Conservation (phyloP, 2,329 filamentous ascomycete species). For the Rhexocercosporidium sp. region DNA sequence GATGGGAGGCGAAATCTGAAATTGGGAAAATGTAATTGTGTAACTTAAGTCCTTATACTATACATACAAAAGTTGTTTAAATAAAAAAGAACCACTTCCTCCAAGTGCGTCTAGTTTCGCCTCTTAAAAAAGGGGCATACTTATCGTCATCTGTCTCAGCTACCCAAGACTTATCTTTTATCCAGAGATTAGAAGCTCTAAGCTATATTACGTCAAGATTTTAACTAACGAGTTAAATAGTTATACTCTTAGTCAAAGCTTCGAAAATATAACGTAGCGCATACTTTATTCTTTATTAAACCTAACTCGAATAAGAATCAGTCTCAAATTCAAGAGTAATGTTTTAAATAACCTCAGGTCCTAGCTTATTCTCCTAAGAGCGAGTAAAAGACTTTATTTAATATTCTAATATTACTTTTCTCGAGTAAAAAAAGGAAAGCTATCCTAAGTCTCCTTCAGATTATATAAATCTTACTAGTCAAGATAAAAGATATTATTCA, state of each 20-base stretch:
- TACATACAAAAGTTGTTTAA: background rate
- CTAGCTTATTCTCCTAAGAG: background rate
- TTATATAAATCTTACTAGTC: background rate
- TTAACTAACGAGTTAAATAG: background rate
- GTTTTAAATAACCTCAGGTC: background rate
- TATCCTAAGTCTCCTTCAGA: constrained; percentile 6
- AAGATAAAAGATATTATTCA: background rate
- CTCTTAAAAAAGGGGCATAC: background rate
- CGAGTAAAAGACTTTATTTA: background rate
- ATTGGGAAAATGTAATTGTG: too few relatives aligned
- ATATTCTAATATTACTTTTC: background rate
- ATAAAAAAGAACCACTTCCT: background rate
- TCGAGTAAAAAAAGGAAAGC: constrained; percentile 4
- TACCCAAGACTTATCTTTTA: constrained; percentile 1
- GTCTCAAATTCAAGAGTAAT: background rate
- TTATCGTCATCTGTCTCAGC: background rate
- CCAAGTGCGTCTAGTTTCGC: background rate
- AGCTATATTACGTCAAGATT: background rate
- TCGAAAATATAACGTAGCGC: background rate
- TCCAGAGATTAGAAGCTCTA: background rate
- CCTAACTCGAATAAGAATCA: background rate
- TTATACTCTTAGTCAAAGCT: background rate
- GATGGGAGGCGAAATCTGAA: too few relatives aligned
- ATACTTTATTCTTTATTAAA: constrained; percentile 6
- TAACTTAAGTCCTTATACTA: background rate